Evolutionary conservation across 257 asterid species (phyloP).

Genomic region (Rauvolfia tetraphylla): DNA sequence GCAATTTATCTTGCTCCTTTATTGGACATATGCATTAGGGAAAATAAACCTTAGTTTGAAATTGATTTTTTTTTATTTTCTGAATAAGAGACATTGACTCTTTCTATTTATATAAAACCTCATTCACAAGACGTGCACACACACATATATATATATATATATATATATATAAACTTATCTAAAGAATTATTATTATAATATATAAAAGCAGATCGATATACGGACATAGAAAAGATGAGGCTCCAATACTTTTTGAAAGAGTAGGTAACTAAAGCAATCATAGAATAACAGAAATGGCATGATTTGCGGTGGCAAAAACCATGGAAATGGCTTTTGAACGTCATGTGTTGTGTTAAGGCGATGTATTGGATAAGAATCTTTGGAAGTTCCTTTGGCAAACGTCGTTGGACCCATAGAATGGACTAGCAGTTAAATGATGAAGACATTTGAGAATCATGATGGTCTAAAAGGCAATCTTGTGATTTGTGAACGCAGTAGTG

Average conservation of each 20-base stretch:
- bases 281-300: not conserved
- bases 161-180: too few relatives aligned
- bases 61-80: too few relatives aligned
- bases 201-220: too few relatives aligned
- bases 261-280: slow-evolving; percentile 5
- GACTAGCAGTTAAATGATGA: not conserved
- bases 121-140: too few relatives aligned
- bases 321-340: not conserved
- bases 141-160: too few relatives aligned
- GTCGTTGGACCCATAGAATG: not conserved
- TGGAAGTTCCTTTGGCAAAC: not conserved
- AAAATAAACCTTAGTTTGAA: too few relatives aligned
- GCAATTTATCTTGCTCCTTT: too few relatives aligned
- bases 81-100: too few relatives aligned
- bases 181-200: too few relatives aligned
- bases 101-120: too few relatives aligned
- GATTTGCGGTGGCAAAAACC: slow-evolving; percentile 8
- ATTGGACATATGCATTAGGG: too few relatives aligned
- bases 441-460: not conserved
- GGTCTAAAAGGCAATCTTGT: not conserved
- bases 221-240: not conserved
- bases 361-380: not conserved
- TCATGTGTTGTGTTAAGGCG: not conserved
- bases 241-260: not conserved
- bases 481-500: not conserved